Conservation (phyloP, 345 rosid genomes). For the Linum trigynum region DNA sequence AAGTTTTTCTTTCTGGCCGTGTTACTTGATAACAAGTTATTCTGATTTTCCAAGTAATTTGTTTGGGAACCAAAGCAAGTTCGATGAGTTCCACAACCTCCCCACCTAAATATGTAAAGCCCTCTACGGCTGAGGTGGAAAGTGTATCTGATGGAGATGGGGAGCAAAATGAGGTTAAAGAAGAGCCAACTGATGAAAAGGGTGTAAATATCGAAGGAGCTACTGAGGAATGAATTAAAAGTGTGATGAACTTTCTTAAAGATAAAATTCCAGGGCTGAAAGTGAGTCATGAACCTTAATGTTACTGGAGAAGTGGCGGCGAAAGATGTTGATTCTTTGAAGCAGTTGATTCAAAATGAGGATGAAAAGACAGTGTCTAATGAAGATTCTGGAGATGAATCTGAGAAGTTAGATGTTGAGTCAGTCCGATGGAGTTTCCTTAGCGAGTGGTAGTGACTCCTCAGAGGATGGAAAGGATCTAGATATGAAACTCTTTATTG, state of each 20-base stretch:
- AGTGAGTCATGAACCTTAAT: constrained; percentile 58
- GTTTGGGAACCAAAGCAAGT: constrained; percentile 49
- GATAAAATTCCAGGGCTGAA: constrained; percentile 91
- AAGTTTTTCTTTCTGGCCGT: too few species aligned
- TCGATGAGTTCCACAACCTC: constrained; percentile 29
- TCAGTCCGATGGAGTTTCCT: constrained; percentile 41
- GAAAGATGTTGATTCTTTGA: constrained; percentile 46
- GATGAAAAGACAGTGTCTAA: constrained; percentile 38
- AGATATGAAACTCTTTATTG: constrained; percentile 69
- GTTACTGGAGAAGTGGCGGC: constrained; percentile 37
- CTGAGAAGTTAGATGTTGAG: constrained; percentile 47
- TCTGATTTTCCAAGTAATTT: constrained; percentile 48
- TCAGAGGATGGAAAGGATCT: constrained; percentile 46
- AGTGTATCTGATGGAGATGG: constrained; percentile 41
- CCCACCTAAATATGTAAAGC: constrained; percentile 37
- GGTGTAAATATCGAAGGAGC: constrained; percentile 60
- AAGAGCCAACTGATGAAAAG: constrained; percentile 52
- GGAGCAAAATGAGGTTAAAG: constrained; percentile 51
- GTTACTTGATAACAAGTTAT: neutral
- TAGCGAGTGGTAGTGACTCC: constrained; percentile 30
- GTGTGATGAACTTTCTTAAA: constrained; percentile 81
- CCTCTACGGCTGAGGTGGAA: constrained; percentile 37
- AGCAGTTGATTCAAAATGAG: constrained; percentile 54
- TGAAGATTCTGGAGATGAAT: constrained; percentile 50
- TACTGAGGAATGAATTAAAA: constrained; percentile 86